Conservation (phyloP, 495 filamentous ascomycete genomes). For the Aspergillus kassunensis region DNA sequence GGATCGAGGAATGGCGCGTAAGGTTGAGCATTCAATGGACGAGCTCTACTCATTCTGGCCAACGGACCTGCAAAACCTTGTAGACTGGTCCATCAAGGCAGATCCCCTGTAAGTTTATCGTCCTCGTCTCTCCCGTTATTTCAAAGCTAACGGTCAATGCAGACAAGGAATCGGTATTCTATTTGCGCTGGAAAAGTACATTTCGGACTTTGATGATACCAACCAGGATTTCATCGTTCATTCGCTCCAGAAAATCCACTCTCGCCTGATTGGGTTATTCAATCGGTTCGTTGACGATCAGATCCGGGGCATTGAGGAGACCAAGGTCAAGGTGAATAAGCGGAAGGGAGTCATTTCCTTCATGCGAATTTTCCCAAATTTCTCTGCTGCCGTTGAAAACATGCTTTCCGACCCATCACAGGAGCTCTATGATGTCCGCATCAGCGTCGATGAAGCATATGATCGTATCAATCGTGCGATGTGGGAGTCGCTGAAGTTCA, state of each 20-base stretch:
- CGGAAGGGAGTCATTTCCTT: slow-evolving; percentile 93
- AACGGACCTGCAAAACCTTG: slow-evolving; percentile 69
- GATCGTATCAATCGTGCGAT: slow-evolving; percentile 86
- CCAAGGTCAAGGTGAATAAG: slow-evolving; percentile 99
- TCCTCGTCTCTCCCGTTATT: slow-evolving; percentile 5
- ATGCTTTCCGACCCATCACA: slow-evolving; percentile 60
- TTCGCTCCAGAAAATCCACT: slow-evolving; percentile 72
- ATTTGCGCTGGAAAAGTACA: slow-evolving; percentile 70
- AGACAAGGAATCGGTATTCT: slow-evolving; percentile 89
- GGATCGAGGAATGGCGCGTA: slow-evolving; percentile 74
- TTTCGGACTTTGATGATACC: slow-evolving; percentile 73
- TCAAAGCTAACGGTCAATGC: neutral
- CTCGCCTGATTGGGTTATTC: slow-evolving; percentile 71
- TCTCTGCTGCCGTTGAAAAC: slow-evolving; percentile 73
- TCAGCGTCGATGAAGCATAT: slow-evolving; percentile 82
- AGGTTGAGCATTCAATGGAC: slow-evolving; percentile 80
- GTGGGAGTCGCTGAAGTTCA: slow-evolving; percentile 94
- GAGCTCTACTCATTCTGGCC: slow-evolving; percentile 79
- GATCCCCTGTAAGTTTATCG: slow-evolving; percentile 70
- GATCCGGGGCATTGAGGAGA: slow-evolving; percentile 91
- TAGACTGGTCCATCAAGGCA: slow-evolving; percentile 76
- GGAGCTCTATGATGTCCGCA: slow-evolving; percentile 60
- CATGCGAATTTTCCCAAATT: slow-evolving; percentile 87
- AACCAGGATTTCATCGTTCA: slow-evolving; percentile 88
- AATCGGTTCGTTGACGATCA: slow-evolving; percentile 91